Evolutionary conservation across 2,329 filamentous ascomycete genomes (phyloP).

Genomic region (Cadophora malorum): DNA sequence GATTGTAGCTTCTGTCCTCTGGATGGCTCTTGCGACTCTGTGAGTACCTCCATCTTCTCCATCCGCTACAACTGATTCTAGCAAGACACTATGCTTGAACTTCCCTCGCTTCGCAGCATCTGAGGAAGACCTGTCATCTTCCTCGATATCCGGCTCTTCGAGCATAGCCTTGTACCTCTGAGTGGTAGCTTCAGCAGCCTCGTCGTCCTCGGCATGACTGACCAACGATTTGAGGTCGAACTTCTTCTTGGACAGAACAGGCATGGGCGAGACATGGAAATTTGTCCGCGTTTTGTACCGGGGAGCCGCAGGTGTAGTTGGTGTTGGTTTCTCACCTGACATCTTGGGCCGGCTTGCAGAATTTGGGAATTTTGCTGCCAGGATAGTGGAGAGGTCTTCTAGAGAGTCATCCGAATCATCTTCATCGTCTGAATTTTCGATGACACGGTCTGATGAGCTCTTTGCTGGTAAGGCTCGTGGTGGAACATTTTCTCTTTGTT

Average conservation of each 20-base stretch:
- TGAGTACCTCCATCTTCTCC: slow-evolving; percentile 50
- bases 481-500: slow-evolving; percentile 12
- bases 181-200: slow-evolving; percentile 63
- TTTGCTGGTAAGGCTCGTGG: background rate
- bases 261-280: slow-evolving; percentile 53
- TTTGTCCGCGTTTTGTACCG: slow-evolving; percentile 25
- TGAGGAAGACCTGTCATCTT: background rate
- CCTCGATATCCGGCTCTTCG: slow-evolving; percentile 36
- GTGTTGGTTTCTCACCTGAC: slow-evolving; percentile 25
- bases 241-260: slow-evolving; percentile 61
- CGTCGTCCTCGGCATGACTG: slow-evolving; percentile 63
- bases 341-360: slow-evolving; percentile 24
- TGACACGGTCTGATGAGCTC: slow-evolving; percentile 47
- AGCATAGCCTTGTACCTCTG: slow-evolving; percentile 46
- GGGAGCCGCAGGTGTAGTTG: slow-evolving; percentile 27
- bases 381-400: slow-evolving; percentile 54
- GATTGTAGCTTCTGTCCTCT: slow-evolving; percentile 64
- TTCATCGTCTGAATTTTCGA: slow-evolving; percentile 73
- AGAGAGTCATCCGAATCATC: slow-evolving; percentile 62
- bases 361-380: slow-evolving; percentile 24
- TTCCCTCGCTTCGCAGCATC: slow-evolving; percentile 20
- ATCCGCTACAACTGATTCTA: slow-evolving; percentile 52
- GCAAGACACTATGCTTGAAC: slow-evolving; percentile 46
- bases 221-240: slow-evolving; percentile 69
- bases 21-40: slow-evolving; percentile 62